Conservation (phyloP, 2,329 filamentous ascomycete genomes). For the Cercospora zeina region DNA sequence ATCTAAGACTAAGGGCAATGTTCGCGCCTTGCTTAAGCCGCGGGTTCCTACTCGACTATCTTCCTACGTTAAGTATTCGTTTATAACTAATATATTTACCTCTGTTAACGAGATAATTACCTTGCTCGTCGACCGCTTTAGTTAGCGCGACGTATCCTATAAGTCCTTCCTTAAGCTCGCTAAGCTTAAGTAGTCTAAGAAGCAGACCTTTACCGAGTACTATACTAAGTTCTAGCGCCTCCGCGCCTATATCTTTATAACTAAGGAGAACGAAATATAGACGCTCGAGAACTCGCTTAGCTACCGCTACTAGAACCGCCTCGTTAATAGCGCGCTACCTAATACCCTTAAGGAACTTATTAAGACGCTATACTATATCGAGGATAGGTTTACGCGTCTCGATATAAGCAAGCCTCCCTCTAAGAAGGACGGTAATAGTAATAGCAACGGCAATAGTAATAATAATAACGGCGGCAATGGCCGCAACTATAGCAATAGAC, state of each 20-base stretch:
- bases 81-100: too few species aligned
- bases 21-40: too few species aligned
- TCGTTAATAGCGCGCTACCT: not conserved
- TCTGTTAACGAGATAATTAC: too few species aligned
- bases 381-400: not conserved
- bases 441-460: too few species aligned
- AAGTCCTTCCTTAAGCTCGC: not conserved
- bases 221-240: slow-evolving; percentile 1
- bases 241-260: not conserved
- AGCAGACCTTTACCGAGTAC: not conserved
- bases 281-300: not conserved
- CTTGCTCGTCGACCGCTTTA: not conserved
- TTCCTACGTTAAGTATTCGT: too few species aligned
- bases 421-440: too few species aligned
- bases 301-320: not conserved
- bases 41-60: too few species aligned
- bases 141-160: not conserved
- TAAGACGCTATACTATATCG: not conserved
- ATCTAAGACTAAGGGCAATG: too few species aligned
- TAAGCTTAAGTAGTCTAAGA: not conserved
- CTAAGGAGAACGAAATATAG: not conserved
- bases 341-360: not conserved
- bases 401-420: not conserved
- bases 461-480: not conserved
- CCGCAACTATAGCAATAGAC: not conserved